Base-by-base conservation (phyloP, 306 rosid species). In the Cercis canadensis region DNA sequence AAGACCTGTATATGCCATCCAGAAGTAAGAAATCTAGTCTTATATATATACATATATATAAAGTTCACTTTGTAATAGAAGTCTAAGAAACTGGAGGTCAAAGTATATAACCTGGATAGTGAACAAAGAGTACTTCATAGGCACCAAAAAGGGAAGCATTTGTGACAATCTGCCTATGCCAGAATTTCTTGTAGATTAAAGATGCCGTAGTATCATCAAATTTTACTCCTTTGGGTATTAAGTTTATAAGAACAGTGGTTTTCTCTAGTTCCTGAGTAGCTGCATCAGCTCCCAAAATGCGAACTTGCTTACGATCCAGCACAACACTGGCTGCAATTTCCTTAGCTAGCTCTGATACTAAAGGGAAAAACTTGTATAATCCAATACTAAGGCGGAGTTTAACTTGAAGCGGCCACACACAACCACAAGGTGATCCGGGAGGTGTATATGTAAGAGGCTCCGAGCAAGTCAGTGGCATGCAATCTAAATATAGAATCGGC, bases 331-430 rank as follows among this genome's bases (percentile, higher is more conserved):
- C 88, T 13, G 99, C 89, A 45, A 94, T 87, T 74, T 90, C 96
- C 77, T 81, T 66, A 14, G 99, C 92, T 31, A 94, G 89, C 82
- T 87, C 51, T 46, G 95, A 78, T 52, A 91, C 90, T 61, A 86
- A 36, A 31, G 97, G 91, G 57, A 94, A 89, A 74, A 90, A 91
- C 52, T 83, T 85, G 91, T 87, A 89, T 81, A 87, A 81, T 65
- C 92, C 66, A 54, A 89, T 78, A 68, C 67, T 65, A 21, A 94
- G 79, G 17, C 69, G 50, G 60, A 94, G 81, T 77, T 89, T 83
- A 67, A 94, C 95, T 86, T 94, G 91, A 80, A 94, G 84, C 6
- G 99, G 99, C 84, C 79, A 59, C 60, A 94, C 97, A 72, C 99
- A 94, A 52, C 92, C 92, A 67, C 99, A 94, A 39, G 87, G 87